Base-by-base conservation (phyloP, 805 yeast genomes). In the Metschnikowia continentalis region DNA sequence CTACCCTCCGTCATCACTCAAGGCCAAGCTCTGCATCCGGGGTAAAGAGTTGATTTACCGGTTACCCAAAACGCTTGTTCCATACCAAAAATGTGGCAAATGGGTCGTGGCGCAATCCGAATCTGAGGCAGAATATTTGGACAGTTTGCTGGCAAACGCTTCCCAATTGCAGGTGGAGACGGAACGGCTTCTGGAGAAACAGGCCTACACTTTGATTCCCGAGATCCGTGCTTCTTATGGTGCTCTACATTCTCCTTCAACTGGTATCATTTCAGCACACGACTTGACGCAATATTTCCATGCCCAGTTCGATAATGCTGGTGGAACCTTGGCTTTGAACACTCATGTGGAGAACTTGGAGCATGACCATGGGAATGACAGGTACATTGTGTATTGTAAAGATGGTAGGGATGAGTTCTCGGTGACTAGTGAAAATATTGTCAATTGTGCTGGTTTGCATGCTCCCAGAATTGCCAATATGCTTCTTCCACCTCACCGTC, bases 61-160 rank as follows among this genome's bases (percentile, higher is more conserved):
- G 35, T 66, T 71, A 14, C 54, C 57, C 6, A 66, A 70, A 33
- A 49, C 47, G 39, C 83, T 88, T 3, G 61, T 58, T 32, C 82
- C 80, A n/a, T 66, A 83, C 61, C 59, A 67, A 33, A 70, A 76
- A 42, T 86, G 95, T 68, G 97, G 94, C 17, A 84, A 90, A 64
- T 87, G 96, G 90, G 69, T 90, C 3, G 90, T 90, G 14, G 96
- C 97, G 0, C 96, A 90, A 63, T 75, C 75, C 45, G 89, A 82
- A 20, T 54, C 54, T 0, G 91, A 90, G 60, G 74, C 71, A 37
- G 82, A 82, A 26, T 82, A 80, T 60, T 70, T 90, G 39, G 78
- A 81, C 38, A 65, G 69, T 22, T 61, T 90, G 54, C 76, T 78
- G 56, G 66, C 66, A 8, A 79, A 77, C 46, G 78, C 89, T 4